Percentiles rank a stretch among this genome's conserved stretches.
These are phyloP conservation scores for Neospermospora avenae DNA, from an alignment of 2,329 filamentous ascomycete genomes.

Conservation along the genomic window DNA sequence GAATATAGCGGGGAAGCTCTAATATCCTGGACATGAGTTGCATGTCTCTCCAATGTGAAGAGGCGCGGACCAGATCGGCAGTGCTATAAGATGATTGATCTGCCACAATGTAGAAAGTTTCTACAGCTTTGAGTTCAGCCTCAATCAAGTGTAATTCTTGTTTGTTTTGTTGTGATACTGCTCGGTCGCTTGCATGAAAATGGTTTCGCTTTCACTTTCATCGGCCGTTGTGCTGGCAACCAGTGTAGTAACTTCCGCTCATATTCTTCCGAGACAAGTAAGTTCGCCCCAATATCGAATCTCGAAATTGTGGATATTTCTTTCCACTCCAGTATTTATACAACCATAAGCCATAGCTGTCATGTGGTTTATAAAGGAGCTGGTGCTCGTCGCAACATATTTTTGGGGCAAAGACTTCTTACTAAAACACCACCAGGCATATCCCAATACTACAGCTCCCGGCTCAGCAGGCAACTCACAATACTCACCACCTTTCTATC, in stretches of 20 bases:
- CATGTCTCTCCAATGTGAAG: neutral
- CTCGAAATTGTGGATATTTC: neutral
- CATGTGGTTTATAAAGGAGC: constrained; percentile 7
- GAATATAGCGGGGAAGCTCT: neutral
- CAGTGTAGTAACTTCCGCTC: constrained; percentile 4
- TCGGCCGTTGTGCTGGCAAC: constrained; percentile 6
- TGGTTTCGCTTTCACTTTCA: constrained; percentile 2
- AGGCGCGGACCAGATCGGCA: neutral
- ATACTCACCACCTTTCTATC: constrained; percentile 27
- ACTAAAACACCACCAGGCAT: constrained; percentile 7
- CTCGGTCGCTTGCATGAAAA: neutral
- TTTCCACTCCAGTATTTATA: neutral
- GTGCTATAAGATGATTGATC: neutral
- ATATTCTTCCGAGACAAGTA: constrained; percentile 6
- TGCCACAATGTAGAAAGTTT: neutral
- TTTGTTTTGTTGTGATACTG: neutral
- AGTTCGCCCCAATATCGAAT: neutral
- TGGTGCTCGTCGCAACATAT: constrained; percentile 9
- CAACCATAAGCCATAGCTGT: neutral
- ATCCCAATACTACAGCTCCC: constrained; percentile 8
- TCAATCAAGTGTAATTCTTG: neutral
- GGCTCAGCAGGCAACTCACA: neutral
- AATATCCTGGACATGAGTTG: neutral
- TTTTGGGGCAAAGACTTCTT: constrained; percentile 6
- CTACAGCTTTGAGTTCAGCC: neutral